Conservation (phyloP, 2,329 filamentous ascomycete genomes). For the Botrytis fabae region DNA sequence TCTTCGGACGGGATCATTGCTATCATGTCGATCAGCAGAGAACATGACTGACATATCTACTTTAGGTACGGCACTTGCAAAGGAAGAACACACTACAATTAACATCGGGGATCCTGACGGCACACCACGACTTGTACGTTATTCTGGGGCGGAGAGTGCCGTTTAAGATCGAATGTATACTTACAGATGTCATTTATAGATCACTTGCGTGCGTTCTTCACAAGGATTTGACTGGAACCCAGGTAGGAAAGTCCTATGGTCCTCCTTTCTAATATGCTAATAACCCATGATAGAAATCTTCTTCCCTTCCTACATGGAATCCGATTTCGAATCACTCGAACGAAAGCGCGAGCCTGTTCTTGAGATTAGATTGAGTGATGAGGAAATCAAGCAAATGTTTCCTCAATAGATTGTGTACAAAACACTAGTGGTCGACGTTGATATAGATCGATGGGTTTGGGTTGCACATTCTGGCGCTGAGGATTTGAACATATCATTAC, state of each 20-base stretch:
- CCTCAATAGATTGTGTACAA: slow-evolving; percentile 52
- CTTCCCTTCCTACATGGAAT: slow-evolving; percentile 74
- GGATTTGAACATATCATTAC: slow-evolving; percentile 36
- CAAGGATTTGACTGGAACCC: slow-evolving; percentile 85
- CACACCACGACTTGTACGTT: slow-evolving; percentile 67
- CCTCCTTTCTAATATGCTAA: slow-evolving; percentile 8
- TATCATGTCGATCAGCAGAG: slow-evolving; percentile 37
- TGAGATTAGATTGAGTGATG: slow-evolving; percentile 75
- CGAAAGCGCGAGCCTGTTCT: slow-evolving; percentile 74
- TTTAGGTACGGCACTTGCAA: slow-evolving; percentile 67
- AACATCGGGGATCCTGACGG: slow-evolving; percentile 75
- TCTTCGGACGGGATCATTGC: slow-evolving; percentile 8
- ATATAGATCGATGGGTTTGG: slow-evolving; percentile 19
- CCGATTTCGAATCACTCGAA: slow-evolving; percentile 73
- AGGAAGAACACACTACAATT: slow-evolving; percentile 77
- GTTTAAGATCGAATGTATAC: slow-evolving; percentile 17
- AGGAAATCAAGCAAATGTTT: slow-evolving; percentile 69
- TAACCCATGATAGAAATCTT: slow-evolving; percentile 64
- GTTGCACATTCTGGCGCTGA: slow-evolving; percentile 33
- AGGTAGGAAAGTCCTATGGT: slow-evolving; percentile 47
- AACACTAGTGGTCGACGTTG: background rate
- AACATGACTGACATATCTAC: background rate
- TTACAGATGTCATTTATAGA: slow-evolving; percentile 49
- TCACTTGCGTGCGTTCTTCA: slow-evolving; percentile 75
- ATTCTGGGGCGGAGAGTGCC: slow-evolving; percentile 6